Conservation (phyloP, 1,284 basidiomycete species). For the Athelia psychrophila region DNA sequence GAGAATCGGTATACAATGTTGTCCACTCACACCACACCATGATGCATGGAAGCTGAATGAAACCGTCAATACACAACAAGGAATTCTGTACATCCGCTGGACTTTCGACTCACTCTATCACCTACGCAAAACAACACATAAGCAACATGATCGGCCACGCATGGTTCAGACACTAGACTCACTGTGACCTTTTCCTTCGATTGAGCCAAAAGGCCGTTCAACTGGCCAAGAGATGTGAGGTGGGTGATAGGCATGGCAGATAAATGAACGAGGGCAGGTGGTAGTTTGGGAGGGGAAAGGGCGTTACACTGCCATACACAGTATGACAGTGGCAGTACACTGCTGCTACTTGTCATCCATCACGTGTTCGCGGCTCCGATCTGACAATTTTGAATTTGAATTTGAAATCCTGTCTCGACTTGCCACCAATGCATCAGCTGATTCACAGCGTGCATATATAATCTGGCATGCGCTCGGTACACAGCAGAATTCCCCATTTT, state of each 20-base stretch:
- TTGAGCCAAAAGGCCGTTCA: constrained; percentile 57
- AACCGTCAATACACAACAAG: background rate
- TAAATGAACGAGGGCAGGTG: too few relatives aligned
- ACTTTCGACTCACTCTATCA: constrained; percentile 49
- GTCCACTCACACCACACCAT: background rate
- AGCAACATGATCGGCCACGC: constrained; percentile 1
- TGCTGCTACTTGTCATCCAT: too few relatives aligned
- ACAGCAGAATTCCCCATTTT: too few relatives aligned
- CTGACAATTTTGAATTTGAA: too few relatives aligned
- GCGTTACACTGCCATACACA: too few relatives aligned
- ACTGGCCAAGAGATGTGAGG: constrained; percentile 56
- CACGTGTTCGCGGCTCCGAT: too few relatives aligned
- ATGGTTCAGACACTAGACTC: constrained; percentile 13
- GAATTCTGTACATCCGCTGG: constrained; percentile 8
- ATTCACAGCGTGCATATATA: too few relatives aligned
- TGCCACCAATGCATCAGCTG: too few relatives aligned
- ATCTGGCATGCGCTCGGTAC: too few relatives aligned
- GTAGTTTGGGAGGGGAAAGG: too few relatives aligned
- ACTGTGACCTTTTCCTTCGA: constrained; percentile 67
- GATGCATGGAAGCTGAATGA: background rate
- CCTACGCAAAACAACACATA: constrained; percentile 34
- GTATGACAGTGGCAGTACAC: too few relatives aligned
- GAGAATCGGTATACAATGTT: background rate
- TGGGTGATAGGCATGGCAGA: constrained; percentile 62
- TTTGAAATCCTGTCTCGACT: too few relatives aligned